Conservation (phyloP, 768 basidiomycete species). For the Amanita rubescens region DNA sequence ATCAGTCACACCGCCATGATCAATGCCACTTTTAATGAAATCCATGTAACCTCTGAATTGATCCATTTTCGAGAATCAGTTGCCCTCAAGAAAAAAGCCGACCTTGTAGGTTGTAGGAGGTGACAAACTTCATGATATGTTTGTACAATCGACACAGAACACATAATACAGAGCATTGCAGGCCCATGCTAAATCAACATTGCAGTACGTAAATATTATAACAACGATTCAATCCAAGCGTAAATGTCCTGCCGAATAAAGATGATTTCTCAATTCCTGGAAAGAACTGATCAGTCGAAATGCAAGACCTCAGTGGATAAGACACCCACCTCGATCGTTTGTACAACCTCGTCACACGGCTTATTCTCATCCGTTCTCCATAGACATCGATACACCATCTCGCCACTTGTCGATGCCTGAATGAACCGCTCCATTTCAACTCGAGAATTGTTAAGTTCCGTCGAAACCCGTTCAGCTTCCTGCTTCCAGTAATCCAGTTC, state of each 20-base stretch:
- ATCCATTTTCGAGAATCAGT: too few species aligned
- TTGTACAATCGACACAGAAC: too few species aligned
- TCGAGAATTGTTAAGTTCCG: constrained; percentile 19
- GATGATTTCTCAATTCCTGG: constrained; percentile 21
- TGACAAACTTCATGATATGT: too few species aligned
- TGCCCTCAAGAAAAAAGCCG: too few species aligned
- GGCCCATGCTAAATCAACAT: too few species aligned
- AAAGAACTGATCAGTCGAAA: background rate
- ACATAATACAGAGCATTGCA: too few species aligned
- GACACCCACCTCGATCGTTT: constrained; percentile 23
- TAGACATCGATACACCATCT: constrained; percentile 34
- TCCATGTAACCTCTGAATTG: too few species aligned
- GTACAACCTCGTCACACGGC: constrained; percentile 27
- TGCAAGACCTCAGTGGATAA: background rate
- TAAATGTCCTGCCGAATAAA: constrained; percentile 16
- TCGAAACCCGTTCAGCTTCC: constrained; percentile 16
- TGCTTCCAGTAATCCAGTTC: constrained; percentile 14
- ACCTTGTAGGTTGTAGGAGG: too few species aligned
- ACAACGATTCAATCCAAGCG: constrained; percentile 3
- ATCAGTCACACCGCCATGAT: too few species aligned
- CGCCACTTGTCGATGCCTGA: constrained; percentile 15
- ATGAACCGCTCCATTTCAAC: constrained; percentile 18
- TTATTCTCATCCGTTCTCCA: constrained; percentile 27
- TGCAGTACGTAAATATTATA: background rate
- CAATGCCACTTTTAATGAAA: too few species aligned